These are phyloP conservation scores for Eimeria acervulina DNA, from an alignment of 169 alveolate species.

Conservation along the genomic window DNA sequence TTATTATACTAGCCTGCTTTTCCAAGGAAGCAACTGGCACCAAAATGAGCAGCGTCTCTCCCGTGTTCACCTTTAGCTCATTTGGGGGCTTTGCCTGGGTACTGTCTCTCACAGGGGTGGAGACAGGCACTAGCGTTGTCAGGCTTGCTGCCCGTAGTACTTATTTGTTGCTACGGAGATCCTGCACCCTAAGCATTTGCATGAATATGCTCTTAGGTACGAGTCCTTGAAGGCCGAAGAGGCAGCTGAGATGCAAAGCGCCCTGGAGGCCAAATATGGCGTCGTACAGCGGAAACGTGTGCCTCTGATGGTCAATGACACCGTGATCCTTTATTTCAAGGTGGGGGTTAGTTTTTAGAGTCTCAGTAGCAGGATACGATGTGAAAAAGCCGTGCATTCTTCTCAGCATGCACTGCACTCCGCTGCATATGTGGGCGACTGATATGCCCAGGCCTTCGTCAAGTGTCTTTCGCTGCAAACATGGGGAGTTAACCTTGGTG, in stretches of 20 bases:
- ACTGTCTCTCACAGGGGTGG: constrained; percentile 10
- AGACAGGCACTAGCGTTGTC: neutral
- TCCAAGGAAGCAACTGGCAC: neutral
- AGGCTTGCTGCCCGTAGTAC: neutral
- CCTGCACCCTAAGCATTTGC: neutral
- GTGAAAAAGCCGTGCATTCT: neutral
- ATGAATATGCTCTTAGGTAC: neutral
- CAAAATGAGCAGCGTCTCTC: neutral
- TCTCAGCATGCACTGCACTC: neutral
- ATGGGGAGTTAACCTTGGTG: constrained; percentile 46
- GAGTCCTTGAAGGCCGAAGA: constrained; percentile 73
- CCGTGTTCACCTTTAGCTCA: neutral
- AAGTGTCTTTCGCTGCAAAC: constrained; percentile 64
- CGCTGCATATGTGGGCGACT: neutral
- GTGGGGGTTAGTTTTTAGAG: neutral
- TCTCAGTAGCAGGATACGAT: neutral
- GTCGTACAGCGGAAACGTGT: constrained; percentile 66
- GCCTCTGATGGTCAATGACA: constrained; percentile 68
- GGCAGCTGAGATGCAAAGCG: constrained; percentile 68
- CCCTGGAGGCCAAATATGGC: constrained; percentile 67
- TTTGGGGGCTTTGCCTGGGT: neutral
- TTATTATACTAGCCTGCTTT: neutral
- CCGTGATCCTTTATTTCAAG: constrained; percentile 69
- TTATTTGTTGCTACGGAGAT: neutral
- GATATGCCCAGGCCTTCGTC: constrained; percentile 62